These are phyloP conservation scores for Coccomyxa subellipsoidea DNA, from an alignment of 163 green algal genomes.

Conservation along the genomic window DNA sequence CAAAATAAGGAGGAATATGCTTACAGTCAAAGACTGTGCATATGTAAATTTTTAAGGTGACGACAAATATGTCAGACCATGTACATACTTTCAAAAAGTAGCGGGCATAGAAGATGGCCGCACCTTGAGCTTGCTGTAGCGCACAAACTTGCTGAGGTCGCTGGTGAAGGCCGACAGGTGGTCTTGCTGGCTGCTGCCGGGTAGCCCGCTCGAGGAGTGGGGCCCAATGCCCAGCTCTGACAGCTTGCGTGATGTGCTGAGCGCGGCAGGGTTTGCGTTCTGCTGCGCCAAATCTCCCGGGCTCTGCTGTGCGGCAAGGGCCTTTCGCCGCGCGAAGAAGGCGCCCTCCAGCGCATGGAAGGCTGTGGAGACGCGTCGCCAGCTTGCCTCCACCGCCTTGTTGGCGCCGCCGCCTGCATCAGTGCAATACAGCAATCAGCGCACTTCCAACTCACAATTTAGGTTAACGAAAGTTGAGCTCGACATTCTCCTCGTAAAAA, in stretches of 20 bases:
- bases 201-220: too few relatives aligned
- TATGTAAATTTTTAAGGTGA: too few relatives aligned
- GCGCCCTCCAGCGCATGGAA: constrained; percentile 26
- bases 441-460: neutral
- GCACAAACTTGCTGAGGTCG: constrained; percentile 47
- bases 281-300: neutral
- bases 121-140: constrained; percentile 41
- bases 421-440: too few relatives aligned
- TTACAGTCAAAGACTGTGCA: too few relatives aligned
- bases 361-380: constrained; percentile 9
- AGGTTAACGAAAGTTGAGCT: too few relatives aligned
- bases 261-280: neutral
- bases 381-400: neutral
- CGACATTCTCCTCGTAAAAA: too few relatives aligned
- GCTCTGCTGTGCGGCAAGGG: neutral
- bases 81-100: too few relatives aligned
- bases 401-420: neutral
- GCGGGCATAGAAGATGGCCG: too few relatives aligned
- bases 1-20: too few relatives aligned
- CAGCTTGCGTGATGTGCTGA: neutral
- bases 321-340: constrained; percentile 25
- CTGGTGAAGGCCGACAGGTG: constrained; percentile 47
- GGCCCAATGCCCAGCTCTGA: neutral
- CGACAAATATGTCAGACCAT: too few relatives aligned
- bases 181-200: neutral